Evolutionary conservation across 805 yeast genomes (phyloP).

Genomic region (Candida montana): DNA sequence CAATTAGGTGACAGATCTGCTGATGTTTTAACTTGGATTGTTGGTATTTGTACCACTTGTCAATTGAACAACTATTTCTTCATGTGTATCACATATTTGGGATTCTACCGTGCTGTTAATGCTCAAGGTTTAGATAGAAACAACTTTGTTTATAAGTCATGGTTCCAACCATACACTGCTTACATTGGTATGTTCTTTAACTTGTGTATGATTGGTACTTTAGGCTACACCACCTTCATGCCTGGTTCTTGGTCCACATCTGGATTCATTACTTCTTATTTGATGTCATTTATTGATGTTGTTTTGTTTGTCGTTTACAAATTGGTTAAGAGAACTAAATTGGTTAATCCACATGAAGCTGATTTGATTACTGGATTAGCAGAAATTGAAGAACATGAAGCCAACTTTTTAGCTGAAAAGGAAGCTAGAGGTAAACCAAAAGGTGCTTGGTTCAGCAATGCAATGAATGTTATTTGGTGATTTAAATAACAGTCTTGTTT

Average conservation of each 20-base stretch:
- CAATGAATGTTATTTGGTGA: constrained; percentile 16
- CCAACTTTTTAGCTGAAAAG: constrained; percentile 15
- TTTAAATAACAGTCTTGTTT: background rate
- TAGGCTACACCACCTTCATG: constrained; percentile 68
- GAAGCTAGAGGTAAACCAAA: constrained; percentile 4
- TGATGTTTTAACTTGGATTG: constrained; percentile 61
- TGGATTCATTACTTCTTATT: constrained; percentile 61
- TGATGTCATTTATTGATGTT: constrained; percentile 60
- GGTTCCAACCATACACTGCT: constrained; percentile 57
- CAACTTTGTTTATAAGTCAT: constrained; percentile 42
- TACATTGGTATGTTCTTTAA: constrained; percentile 41
- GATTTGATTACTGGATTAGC: constrained; percentile 42
- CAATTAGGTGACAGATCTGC: constrained; percentile 53
- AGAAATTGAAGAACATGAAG: constrained; percentile 38
- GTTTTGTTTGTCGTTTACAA: constrained; percentile 46
- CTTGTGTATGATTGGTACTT: constrained; percentile 46
- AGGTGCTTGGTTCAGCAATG: background rate
- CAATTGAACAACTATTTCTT: constrained; percentile 54
- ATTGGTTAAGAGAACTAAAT: constrained; percentile 38
- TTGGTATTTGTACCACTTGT: constrained; percentile 60
- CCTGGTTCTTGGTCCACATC: constrained; percentile 65
- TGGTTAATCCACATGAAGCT: constrained; percentile 41
- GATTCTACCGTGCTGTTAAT: constrained; percentile 55
- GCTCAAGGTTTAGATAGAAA: constrained; percentile 43
- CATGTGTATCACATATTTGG: constrained; percentile 52